phyloP scores from a whole-genome alignment of 148 eudicot genomes.

The Mesembryanthemum crystallinum region DNA sequence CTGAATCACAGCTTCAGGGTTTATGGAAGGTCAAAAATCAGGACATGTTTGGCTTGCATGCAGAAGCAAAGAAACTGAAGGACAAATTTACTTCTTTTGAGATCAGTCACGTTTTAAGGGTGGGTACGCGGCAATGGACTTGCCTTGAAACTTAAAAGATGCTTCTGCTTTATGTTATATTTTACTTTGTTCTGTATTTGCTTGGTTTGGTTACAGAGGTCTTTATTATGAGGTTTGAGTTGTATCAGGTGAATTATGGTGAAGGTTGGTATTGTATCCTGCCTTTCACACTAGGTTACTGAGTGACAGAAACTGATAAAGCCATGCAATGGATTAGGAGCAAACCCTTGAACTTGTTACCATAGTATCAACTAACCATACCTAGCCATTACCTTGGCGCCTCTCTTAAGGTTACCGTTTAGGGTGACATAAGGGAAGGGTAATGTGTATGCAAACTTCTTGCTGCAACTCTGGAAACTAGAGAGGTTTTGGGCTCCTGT shows the following conservation, averaged over 20 bases:
- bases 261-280: neutral
- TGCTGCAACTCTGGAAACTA: neutral
- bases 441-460: neutral
- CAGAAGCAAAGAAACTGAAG: constrained; percentile 67
- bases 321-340: neutral
- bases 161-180: neutral
- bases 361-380: neutral
- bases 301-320: neutral
- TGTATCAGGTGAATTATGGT: neutral
- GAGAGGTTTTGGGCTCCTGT: neutral
- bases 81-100: constrained; percentile 57
- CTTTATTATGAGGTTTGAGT: neutral
- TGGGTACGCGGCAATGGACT: constrained; percentile 27
- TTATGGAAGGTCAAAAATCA: constrained; percentile 61
- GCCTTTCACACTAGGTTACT: neutral
- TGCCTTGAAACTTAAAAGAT: neutral
- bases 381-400: neutral
- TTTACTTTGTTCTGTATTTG: neutral
- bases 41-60: constrained; percentile 49
- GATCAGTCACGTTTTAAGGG: constrained; percentile 75
- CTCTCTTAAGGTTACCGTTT: no score
- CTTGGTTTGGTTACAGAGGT: neutral
- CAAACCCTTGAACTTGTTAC: neutral
- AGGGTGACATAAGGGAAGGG: neutral
- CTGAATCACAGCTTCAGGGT: constrained; percentile 62